These are phyloP conservation scores for Colletotrichum plurivorum DNA, from an alignment of 2,329 filamentous ascomycete species.

Conservation along the genomic window DNA sequence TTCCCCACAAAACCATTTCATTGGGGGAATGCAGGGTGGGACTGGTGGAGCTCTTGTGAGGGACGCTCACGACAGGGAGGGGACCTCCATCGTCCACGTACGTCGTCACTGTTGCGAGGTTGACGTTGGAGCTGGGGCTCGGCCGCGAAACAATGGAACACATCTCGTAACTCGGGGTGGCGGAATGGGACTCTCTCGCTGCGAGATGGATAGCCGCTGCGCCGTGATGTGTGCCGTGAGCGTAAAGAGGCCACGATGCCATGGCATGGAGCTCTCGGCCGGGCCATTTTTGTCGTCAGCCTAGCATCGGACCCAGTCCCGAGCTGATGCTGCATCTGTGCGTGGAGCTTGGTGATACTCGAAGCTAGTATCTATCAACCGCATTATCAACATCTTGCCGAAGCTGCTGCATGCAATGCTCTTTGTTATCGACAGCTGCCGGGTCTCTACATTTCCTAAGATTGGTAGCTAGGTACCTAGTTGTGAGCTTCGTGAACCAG, in stretches of 20 bases:
- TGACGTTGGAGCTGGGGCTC: constrained; percentile 26
- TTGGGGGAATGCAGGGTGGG: constrained; percentile 41
- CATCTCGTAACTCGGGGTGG: no score
- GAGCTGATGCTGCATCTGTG: constrained; percentile 27
- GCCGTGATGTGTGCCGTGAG: constrained; percentile 3
- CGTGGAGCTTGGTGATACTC: not conserved
- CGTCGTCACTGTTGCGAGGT: constrained; percentile 30
- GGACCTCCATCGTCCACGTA: not conserved
- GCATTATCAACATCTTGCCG: constrained; percentile 14
- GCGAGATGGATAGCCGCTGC: not conserved
- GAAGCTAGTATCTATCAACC: constrained; percentile 14
- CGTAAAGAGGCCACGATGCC: constrained; percentile 18
- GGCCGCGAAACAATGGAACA: not conserved
- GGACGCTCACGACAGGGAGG: constrained; percentile 30
- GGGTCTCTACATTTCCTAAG: not conserved
- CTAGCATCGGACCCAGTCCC: constrained; percentile 5
- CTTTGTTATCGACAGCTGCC: constrained; percentile 12
- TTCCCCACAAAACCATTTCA: constrained; percentile 47
- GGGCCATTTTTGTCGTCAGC: constrained; percentile 16
- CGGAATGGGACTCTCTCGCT: no score
- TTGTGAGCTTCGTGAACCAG: not conserved
- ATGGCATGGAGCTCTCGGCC: constrained; percentile 20
- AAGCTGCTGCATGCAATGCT: constrained; percentile 3
- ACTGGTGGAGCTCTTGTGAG: constrained; percentile 29
- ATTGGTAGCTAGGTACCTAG: no score